Percentiles rank a stretch among this genome's conserved stretches.
Evolutionary conservation across 164 flowering plant genomes (phyloP).

Genomic region (Tetracentron sinense): DNA sequence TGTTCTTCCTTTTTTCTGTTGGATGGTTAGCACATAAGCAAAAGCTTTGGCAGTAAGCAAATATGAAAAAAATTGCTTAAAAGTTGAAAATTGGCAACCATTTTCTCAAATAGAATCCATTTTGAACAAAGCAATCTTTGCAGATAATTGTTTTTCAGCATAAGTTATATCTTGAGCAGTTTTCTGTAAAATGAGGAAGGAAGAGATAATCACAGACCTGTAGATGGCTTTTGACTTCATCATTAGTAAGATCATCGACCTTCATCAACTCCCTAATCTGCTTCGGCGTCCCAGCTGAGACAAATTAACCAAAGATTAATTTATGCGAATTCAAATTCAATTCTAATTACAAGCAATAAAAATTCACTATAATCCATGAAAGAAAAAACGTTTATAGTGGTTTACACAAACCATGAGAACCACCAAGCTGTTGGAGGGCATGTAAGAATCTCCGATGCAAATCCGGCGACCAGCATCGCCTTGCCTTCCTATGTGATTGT

Average conservation of each 20-base stretch:
- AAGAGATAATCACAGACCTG: conserved; percentile 49
- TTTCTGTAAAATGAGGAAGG: no score
- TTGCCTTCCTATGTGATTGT: conserved; percentile 45
- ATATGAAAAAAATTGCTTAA: no score
- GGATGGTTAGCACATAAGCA: no score
- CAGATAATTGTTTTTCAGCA: no score
- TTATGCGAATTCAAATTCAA: not conserved
- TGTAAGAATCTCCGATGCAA: conserved; percentile 69
- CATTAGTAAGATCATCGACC: conserved; percentile 97
- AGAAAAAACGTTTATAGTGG: not conserved
- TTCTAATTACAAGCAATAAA: no score
- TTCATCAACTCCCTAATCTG: conserved; percentile 94
- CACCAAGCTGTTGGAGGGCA: conserved; percentile 89
- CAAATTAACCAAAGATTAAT: conserved; percentile 2
- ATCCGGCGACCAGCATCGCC: conserved; percentile 93
- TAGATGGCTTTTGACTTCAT: conserved; percentile 96
- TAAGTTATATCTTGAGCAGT: no score
- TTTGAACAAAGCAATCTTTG: no score
- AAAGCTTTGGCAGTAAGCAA: no score
- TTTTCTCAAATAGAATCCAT: no score
- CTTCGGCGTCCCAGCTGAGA: conserved; percentile 85
- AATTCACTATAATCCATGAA: no score
- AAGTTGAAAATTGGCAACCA: no score
- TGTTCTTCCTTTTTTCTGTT: no score
- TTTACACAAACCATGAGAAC: conserved; percentile 62